Percentiles rank a stretch among this genome's conserved stretches.
Conservation (phyloP, 805 yeast genomes). For the Candida nanaspora region DNA sequence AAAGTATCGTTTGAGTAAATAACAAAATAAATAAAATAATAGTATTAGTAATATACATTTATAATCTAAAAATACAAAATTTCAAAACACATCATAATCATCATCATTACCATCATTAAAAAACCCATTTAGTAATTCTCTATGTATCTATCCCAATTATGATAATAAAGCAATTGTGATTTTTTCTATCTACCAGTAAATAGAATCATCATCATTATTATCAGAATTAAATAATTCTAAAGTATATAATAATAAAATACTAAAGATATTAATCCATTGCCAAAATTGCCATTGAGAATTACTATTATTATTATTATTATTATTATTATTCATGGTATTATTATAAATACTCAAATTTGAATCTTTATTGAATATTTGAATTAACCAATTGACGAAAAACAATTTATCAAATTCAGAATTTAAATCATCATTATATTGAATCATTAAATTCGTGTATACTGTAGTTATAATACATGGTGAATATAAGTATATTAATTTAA, state of each 20-base stretch:
- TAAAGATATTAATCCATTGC: conserved; percentile 92
- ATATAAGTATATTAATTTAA: conserved; percentile 69
- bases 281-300: conserved; percentile 83
- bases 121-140: no score
- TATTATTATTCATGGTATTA: no score
- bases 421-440: conserved; percentile 77
- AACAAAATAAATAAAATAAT: no score
- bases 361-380: conserved; percentile 12
- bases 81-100: no score
- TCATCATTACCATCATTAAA: no score
- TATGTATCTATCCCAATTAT: no score
- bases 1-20: no score
- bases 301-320: background rate
- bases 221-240: conserved; percentile 49
- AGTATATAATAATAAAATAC: conserved; percentile 72
- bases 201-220: background rate
- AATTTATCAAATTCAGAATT: conserved; percentile 39
- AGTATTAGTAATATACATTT: no score
- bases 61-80: no score
- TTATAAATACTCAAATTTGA: background rate
- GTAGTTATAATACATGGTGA: conserved; percentile 93
- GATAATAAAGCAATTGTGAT: no score
- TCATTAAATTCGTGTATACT: conserved; percentile 87
- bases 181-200: background rate
- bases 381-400: conserved; percentile 26